phyloP scores from a whole-genome alignment of 1,139 yeast genomes.

The Suhomyces panamericanus region DNA sequence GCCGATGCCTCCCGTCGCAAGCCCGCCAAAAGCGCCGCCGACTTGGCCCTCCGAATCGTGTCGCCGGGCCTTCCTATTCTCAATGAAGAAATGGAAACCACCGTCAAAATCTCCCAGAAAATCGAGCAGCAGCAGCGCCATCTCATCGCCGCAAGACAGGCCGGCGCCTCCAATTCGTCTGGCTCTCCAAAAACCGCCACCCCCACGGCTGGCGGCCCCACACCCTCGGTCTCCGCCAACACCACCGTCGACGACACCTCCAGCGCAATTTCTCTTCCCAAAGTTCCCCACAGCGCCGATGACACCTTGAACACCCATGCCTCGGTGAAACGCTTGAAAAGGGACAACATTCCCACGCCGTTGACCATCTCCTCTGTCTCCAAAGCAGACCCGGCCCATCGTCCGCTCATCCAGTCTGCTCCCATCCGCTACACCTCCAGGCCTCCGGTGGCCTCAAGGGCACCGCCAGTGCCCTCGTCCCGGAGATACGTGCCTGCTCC shows the following conservation, averaged over 20 bases:
- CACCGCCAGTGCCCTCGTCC: slow-evolving; percentile 11
- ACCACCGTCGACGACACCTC: slow-evolving; percentile 4
- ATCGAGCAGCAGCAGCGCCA: slow-evolving; percentile 51
- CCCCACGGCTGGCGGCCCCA: neutral
- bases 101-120: slow-evolving; percentile 45
- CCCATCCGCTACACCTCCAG: slow-evolving; percentile 33
- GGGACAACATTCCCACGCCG: slow-evolving; percentile 49
- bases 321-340: slow-evolving; percentile 40
- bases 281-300: slow-evolving; percentile 6
- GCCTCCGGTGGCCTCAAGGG: slow-evolving; percentile 10
- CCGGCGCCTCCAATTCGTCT: slow-evolving; percentile 9
- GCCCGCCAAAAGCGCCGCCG: slow-evolving; percentile 13
- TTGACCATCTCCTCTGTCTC: slow-evolving; percentile 20
- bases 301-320: slow-evolving; percentile 26
- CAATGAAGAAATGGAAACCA: slow-evolving; percentile 47
- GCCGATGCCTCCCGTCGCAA: neutral
- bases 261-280: slow-evolving; percentile 2
- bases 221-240: slow-evolving; percentile 6
- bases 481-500: slow-evolving; percentile 3
- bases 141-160: slow-evolving; percentile 44
- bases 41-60: slow-evolving; percentile 41
- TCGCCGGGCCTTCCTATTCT: slow-evolving; percentile 52
- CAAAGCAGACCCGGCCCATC: slow-evolving; percentile 13
- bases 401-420: slow-evolving; percentile 46
- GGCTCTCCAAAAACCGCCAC: slow-evolving; percentile 3